Base-by-base conservation (phyloP, 495 filamentous ascomycete species). In the Lasiosphaeria miniovina region DNA sequence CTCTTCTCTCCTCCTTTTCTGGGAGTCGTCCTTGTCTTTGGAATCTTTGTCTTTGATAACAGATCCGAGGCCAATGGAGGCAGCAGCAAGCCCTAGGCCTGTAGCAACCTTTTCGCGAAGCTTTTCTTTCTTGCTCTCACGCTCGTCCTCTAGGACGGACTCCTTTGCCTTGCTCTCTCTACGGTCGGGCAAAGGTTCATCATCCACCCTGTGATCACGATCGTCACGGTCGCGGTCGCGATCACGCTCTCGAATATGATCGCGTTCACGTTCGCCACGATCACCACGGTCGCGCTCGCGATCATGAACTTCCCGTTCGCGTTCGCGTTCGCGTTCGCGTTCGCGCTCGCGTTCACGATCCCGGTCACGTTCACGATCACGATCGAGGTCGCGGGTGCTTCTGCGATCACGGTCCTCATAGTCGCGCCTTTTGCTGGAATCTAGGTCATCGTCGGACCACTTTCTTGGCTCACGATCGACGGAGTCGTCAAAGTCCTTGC, bases 21-120 rank as follows among this genome's bases (percentile, higher is more conserved):
- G 17, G 62, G 64, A 3, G 68, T 61, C 63, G 7, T 65, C 50
- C 36, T 65, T 54, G 14, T 62, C 56, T 14, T 60, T 52, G 33
- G 57, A 58, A 3, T 76, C 71, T 32, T 71, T 74, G 32, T 68
- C 67, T 59, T 65, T 66, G 32, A 66, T 59, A 12, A 67, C 62
- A 8, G 68, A 61, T 7, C 57, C 57, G 15, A 79, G 63, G n/a
- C 73, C 77, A 10, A 76, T 50, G 12, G 73, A 64, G 0, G 72
- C 72, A 24, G 74, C 77, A 36, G 69, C 78, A 11, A 69, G 61
- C 12, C 72, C 66, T 11, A 75, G 54, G 0, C 74, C 77, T 7
- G 68, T 59, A 7, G 68, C 64, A 12, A 74, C 57, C 58, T 74
- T 82, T 45, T 77, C 76, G 49, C 66, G 68, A 4, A 63, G 36